Conservation (phyloP, 768 basidiomycete genomes). For the Astraeus odoratus region DNA sequence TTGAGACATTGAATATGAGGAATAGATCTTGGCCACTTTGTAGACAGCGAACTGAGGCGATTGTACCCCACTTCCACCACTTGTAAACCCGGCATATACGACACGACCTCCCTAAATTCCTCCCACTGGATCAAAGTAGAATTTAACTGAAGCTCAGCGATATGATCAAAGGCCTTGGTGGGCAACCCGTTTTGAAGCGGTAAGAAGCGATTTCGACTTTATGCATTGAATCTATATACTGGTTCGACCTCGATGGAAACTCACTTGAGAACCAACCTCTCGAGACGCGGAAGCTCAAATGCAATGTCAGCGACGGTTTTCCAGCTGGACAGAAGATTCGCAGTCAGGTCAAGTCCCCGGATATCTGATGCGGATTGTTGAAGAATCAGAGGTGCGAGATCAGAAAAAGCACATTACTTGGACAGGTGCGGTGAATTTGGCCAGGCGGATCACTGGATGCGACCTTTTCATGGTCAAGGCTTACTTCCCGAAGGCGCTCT, state of each 20-base stretch:
- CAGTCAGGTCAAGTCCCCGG: slow-evolving; percentile 75
- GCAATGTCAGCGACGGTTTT: slow-evolving; percentile 56
- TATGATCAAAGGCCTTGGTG: slow-evolving; percentile 37
- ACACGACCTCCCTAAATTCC: slow-evolving; percentile 48
- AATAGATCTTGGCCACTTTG: slow-evolving; percentile 6
- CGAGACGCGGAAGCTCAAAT: slow-evolving; percentile 51
- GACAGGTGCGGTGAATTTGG: slow-evolving; percentile 50
- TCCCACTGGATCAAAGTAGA: slow-evolving; percentile 66
- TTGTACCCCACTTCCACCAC: slow-evolving; percentile 72
- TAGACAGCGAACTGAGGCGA: slow-evolving; percentile 32
- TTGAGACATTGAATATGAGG: slow-evolving; percentile 48
- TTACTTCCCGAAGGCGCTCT: slow-evolving; percentile 65
- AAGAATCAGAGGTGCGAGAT: slow-evolving; percentile 7
- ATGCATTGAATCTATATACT: slow-evolving; percentile 11
- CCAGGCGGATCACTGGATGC: slow-evolving; percentile 44
- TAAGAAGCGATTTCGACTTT: slow-evolving; percentile 63
- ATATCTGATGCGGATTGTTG: slow-evolving; percentile 43
- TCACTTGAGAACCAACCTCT: slow-evolving; percentile 74
- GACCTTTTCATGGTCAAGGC: slow-evolving; percentile 67
- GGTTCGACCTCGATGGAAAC: slow-evolving; percentile 23
- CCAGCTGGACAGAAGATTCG: slow-evolving; percentile 70
- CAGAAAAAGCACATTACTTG: slow-evolving; percentile 45
- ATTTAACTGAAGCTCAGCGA: slow-evolving; percentile 70
- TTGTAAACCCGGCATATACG: slow-evolving; percentile 47
- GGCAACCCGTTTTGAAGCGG: slow-evolving; percentile 30